Percentiles rank a stretch among this genome's conserved stretches.
Evolutionary conservation across 495 filamentous ascomycete genomes (phyloP).

Genomic region (Aspergillus sclerotiicarbonarius): DNA sequence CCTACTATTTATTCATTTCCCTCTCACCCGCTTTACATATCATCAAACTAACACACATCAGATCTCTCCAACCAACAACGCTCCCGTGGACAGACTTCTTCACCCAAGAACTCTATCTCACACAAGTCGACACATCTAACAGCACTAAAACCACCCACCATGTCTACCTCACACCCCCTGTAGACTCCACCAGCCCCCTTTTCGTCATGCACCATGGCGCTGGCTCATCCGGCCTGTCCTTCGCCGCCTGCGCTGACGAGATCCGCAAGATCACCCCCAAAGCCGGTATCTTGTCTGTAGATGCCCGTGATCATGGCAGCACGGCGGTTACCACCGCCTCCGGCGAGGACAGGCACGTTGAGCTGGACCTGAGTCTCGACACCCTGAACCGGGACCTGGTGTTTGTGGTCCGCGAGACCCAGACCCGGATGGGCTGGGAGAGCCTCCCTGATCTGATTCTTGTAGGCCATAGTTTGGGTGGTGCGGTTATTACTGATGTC

Average conservation of each 20-base stretch:
- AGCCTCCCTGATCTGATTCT: conserved; percentile 72
- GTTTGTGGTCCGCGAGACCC: conserved; percentile 63
- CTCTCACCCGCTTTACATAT: conserved; percentile 1
- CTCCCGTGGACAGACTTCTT: conserved; percentile 90
- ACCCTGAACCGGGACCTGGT: conserved; percentile 73
- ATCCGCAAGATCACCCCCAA: conserved; percentile 74
- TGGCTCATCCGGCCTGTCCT: conserved; percentile 84
- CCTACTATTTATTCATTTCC: conserved; percentile 1
- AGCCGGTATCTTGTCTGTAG: conserved; percentile 79
- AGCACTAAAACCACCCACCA: conserved; percentile 64
- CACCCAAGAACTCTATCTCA: conserved; percentile 75
- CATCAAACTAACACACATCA: conserved; percentile 22
- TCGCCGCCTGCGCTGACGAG: conserved; percentile 74
- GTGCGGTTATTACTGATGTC: conserved; percentile 88
- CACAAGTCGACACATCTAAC: conserved; percentile 33
- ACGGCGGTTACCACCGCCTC: conserved; percentile 45
- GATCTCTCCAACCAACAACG: conserved; percentile 32
- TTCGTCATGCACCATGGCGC: conserved; percentile 91
- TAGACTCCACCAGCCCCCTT: conserved; percentile 58
- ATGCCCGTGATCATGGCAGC: conserved; percentile 84
- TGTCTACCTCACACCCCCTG: conserved; percentile 72
- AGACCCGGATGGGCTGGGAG: conserved; percentile 65
- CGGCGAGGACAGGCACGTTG: conserved; percentile 25
- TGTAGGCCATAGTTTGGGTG: conserved; percentile 92
- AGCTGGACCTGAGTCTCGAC: conserved; percentile 62